phyloP scores from a whole-genome alignment of 1,284 basidiomycete genomes.

The Sanghuangporus sanghuang region DNA sequence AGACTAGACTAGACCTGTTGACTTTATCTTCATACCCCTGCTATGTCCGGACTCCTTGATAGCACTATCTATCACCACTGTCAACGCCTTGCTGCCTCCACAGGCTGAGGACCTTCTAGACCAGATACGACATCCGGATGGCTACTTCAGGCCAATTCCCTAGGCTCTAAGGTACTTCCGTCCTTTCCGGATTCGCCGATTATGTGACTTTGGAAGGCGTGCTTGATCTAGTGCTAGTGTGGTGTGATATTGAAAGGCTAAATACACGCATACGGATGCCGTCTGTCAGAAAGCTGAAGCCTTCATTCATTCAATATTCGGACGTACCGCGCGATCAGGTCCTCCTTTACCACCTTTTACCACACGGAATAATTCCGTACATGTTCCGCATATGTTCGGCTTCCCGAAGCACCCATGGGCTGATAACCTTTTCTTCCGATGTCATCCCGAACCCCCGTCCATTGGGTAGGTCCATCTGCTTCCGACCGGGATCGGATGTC shows the following conservation, averaged over 20 bases:
- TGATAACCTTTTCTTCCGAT: background rate
- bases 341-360: too few relatives aligned
- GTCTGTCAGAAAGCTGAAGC: too few relatives aligned
- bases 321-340: too few relatives aligned
- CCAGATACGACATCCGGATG: background rate
- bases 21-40: background rate
- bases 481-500: background rate
- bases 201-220: background rate
- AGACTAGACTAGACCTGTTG: background rate
- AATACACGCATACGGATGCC: too few relatives aligned
- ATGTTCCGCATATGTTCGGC: background rate
- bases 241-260: too few relatives aligned
- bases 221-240: background rate
- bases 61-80: background rate
- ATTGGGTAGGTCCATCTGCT: background rate
- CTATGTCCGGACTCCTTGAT: background rate
- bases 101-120: background rate
- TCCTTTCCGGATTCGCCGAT: background rate
- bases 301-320: too few relatives aligned
- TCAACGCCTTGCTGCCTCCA: background rate
- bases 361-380: background rate
- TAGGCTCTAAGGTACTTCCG: background rate
- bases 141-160: too few relatives aligned
- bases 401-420: background rate
- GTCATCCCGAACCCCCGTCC: background rate